Conservation (phyloP, 1,284 basidiomycete species). For the Puccinia novopanici region DNA sequence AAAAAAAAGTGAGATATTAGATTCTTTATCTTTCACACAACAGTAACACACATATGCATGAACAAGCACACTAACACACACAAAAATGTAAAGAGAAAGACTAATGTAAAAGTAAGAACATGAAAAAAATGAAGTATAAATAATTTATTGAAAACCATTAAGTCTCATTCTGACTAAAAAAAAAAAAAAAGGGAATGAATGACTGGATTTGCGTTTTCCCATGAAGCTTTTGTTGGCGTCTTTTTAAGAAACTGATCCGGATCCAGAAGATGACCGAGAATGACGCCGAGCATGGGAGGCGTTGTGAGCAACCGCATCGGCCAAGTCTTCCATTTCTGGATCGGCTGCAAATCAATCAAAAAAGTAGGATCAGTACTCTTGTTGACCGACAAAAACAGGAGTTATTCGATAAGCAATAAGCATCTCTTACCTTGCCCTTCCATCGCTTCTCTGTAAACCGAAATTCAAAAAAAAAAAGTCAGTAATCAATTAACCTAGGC, state of each 20-base stretch:
- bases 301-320: constrained; percentile 47
- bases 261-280: constrained; percentile 42
- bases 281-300: constrained; percentile 37
- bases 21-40: constrained; percentile 8
- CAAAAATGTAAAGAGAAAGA: background rate
- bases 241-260: constrained; percentile 15
- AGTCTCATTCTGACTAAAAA: constrained; percentile 9
- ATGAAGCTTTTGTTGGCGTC: background rate
- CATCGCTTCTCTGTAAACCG: constrained; percentile 36
- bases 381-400: background rate
- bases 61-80: background rate
- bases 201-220: background rate
- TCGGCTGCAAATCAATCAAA: constrained; percentile 30
- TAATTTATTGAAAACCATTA: background rate
- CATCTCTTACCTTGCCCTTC: constrained; percentile 46
- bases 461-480: background rate
- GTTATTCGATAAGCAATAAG: background rate
- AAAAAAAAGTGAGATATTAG: background rate
- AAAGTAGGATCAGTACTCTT: background rate
- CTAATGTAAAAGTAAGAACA: background rate
- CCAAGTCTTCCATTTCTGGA: constrained; percentile 49
- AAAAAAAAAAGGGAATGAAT: constrained; percentile 7
- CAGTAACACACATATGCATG: background rate
- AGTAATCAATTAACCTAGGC: background rate
- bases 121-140: background rate